Percentiles rank a stretch among this genome's conserved stretches.
Evolutionary conservation across 306 rosid species (phyloP).

Genomic region (Gleditsia sinensis): DNA sequence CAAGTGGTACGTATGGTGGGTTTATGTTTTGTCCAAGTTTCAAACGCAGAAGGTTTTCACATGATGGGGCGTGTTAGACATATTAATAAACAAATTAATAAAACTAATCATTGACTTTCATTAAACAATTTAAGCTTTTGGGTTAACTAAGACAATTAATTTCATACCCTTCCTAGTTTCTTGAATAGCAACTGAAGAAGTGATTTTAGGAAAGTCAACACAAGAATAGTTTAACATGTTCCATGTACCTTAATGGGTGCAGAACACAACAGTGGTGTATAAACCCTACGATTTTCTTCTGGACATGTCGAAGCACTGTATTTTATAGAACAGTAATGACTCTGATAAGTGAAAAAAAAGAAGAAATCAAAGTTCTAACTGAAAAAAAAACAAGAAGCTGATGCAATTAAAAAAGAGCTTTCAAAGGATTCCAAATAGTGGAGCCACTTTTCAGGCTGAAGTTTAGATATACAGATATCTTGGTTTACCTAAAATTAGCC

Average conservation of each 20-base stretch:
- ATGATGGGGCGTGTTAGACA: not conserved
- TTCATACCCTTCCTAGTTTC: not conserved
- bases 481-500: constrained; percentile 70
- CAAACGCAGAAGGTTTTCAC: no score
- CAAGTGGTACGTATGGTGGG: not conserved
- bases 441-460: constrained; percentile 13
- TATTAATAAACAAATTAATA: not conserved
- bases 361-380: not conserved
- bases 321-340: constrained; percentile 17
- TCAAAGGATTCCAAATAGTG: constrained; percentile 4
- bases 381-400: not conserved
- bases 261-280: constrained; percentile 63
- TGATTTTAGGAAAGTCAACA: not conserved
- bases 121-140: not conserved
- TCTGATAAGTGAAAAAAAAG: not conserved
- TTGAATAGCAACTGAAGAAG: constrained; percentile 16
- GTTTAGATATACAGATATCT: not conserved
- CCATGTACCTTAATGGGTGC: constrained; percentile 81
- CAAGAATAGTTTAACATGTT: constrained; percentile 9
- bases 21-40: no score
- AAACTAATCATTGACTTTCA: not conserved
- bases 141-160: not conserved
- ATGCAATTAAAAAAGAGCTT: not conserved
- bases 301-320: constrained; percentile 74
- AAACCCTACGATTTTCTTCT: constrained; percentile 48